Evolutionary conservation across 106 monocot species (phyloP), one percentile per base, ranked within the genome.

Genomic region (Dioscorea alata): DNA sequence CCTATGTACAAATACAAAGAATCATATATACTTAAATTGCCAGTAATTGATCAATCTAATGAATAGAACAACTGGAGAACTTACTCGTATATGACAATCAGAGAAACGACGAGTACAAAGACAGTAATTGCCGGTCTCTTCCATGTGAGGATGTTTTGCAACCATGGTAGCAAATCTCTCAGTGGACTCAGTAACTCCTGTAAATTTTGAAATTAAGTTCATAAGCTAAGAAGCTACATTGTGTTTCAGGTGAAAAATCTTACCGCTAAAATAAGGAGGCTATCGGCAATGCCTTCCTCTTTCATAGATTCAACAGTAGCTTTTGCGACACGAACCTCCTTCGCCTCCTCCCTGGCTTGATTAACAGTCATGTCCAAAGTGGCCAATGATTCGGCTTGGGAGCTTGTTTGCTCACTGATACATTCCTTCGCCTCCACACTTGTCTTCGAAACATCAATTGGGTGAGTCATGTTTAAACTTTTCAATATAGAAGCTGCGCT

Each of bases 271-370:
- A 92, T 48, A 68, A 86, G 78, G 67, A 92, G 75, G 63, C 85
- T 82, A 51, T 96, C 80, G 12, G 23, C 59, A 61, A 92, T 75
- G 12, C 96, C 92, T 83, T 92, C 92, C 51, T 86, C 92, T 89
- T 80, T 84, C 63, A 92, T 28, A 48, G 59, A 80, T 70, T 85
- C 78, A 8, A 82, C 65, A 17, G 84, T 80, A 23, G 82, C 84
- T 61, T 81, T 92, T 12, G 89, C 96, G 20, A 76, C 69, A 13
- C 23, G 71, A 20, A 80, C 67, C 54, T 92, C 86, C 54, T 71
- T 83, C 2, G 84, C 76, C 59, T 86, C 91, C 42, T 89, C 89
- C 54, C 88, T 96, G 9, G 75, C 86, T 72, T 82, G 84, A 70
- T 70, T 74, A 19, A 96, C 82, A 2, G 75, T 83, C 12, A 80